phyloP scores from a whole-genome alignment of 1,284 basidiomycete genomes.

The Kwoniella shivajii region DNA sequence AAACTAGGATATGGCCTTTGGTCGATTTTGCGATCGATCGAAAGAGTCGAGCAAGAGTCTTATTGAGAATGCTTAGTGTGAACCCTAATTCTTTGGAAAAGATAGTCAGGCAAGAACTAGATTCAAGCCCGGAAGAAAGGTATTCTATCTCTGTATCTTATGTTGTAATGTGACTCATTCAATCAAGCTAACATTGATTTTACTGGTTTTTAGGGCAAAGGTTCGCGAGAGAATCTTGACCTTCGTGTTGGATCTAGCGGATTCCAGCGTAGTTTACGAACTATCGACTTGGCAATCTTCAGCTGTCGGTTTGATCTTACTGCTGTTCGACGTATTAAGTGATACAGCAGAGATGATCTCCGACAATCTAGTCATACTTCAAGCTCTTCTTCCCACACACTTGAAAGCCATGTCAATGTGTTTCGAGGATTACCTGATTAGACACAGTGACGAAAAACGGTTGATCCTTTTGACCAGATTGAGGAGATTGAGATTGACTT shows the following conservation, averaged over 20 bases:
- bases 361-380: constrained; percentile 32
- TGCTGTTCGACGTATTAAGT: constrained; percentile 34
- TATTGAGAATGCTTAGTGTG: constrained; percentile 41
- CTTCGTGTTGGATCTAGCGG: constrained; percentile 40
- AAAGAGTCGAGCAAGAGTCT: constrained; percentile 26
- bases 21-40: constrained; percentile 27
- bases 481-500: constrained; percentile 17
- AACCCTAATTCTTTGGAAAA: constrained; percentile 32
- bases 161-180: background rate
- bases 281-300: constrained; percentile 20
- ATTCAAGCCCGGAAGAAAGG: constrained; percentile 17
- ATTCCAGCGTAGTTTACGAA: constrained; percentile 28
- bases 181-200: background rate
- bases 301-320: constrained; percentile 30
- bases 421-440: constrained; percentile 41
- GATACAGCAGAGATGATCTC: constrained; percentile 27
- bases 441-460: constrained; percentile 42
- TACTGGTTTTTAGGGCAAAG: constrained; percentile 2
- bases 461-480: constrained; percentile 29
- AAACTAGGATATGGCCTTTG: constrained; percentile 39
- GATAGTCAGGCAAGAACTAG: constrained; percentile 21
- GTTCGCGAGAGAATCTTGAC: constrained; percentile 38
- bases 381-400: constrained; percentile 32
- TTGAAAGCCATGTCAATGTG: constrained; percentile 35
- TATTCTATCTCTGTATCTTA: no score